phyloP scores from a whole-genome alignment of 164 flowering plant genomes.

The Saururus chinensis region DNA sequence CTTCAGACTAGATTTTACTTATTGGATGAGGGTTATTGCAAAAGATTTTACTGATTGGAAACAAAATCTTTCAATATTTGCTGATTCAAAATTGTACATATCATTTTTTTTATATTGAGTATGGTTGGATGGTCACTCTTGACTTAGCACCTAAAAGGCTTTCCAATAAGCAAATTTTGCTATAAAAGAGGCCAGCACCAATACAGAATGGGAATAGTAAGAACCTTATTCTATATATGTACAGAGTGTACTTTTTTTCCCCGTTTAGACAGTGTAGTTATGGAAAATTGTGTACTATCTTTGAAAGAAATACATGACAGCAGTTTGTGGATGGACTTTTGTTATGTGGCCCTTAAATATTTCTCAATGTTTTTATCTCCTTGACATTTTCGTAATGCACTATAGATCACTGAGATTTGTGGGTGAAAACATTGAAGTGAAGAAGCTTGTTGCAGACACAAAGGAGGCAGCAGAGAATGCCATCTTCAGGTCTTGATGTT shows the following conservation, averaged over 20 bases:
- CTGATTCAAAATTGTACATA: background rate
- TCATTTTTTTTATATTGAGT: conserved; percentile 2
- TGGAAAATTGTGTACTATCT: too few relatives aligned
- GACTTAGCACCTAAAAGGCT: conserved; percentile 46
- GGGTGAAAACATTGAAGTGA: conserved; percentile 76
- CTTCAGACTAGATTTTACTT: too few relatives aligned
- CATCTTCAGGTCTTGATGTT: conserved; percentile 74
- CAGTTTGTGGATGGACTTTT: too few relatives aligned
- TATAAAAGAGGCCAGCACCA: conserved; percentile 19
- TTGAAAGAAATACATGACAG: too few relatives aligned
- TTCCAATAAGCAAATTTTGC: conserved; percentile 12
- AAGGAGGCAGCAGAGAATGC: conserved; percentile 70
- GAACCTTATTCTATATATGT: background rate
- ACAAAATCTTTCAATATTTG: too few relatives aligned
- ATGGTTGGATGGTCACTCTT: conserved; percentile 71
- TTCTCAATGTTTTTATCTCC: background rate
- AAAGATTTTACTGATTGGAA: too few relatives aligned
- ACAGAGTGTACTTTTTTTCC: too few relatives aligned
- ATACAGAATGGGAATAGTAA: conserved; percentile 25
- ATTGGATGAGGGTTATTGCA: too few relatives aligned
- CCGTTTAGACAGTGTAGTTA: too few relatives aligned
- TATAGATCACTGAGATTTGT: conserved; percentile 66
- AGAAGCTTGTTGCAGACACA: conserved; percentile 65
- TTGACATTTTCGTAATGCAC: background rate
- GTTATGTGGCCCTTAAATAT: too few relatives aligned